phyloP scores from a whole-genome alignment of 2,329 filamentous ascomycete species.

The Fusarium incarnatum region DNA sequence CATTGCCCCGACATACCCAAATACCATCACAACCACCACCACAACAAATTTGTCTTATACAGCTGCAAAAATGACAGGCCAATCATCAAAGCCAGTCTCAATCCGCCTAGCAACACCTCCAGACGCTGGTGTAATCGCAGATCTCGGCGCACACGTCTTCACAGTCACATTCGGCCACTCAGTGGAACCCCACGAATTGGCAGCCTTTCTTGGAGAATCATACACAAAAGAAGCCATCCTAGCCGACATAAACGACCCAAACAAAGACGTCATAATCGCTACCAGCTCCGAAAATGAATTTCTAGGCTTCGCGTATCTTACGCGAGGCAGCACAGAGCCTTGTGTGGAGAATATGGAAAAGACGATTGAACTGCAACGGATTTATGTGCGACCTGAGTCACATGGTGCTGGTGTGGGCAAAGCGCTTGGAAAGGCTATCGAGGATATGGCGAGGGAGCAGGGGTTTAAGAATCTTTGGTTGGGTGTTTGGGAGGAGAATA shows the following conservation, averaged over 20 bases:
- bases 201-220: constrained; percentile 52
- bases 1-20: background rate
- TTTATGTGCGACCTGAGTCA: constrained; percentile 53
- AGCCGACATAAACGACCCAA: constrained; percentile 39
- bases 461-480: constrained; percentile 58
- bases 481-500: constrained; percentile 62
- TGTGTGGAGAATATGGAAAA: constrained; percentile 49
- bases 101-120: constrained; percentile 13
- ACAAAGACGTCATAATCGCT: constrained; percentile 47
- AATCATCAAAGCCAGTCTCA: background rate
- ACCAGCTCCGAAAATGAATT: constrained; percentile 36
- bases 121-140: constrained; percentile 44
- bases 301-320: constrained; percentile 57
- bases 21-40: background rate
- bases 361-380: constrained; percentile 56
- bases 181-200: constrained; percentile 52
- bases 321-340: constrained; percentile 52
- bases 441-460: constrained; percentile 51
- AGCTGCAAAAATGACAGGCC: background rate
- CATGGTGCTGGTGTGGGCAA: constrained; percentile 56
- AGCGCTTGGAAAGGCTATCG: constrained; percentile 46
- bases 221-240: constrained; percentile 52
- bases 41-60: background rate
- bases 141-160: constrained; percentile 54
- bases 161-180: constrained; percentile 57